phyloP scores from a whole-genome alignment of 208 protist species.

The Leishmania turanica region DNA sequence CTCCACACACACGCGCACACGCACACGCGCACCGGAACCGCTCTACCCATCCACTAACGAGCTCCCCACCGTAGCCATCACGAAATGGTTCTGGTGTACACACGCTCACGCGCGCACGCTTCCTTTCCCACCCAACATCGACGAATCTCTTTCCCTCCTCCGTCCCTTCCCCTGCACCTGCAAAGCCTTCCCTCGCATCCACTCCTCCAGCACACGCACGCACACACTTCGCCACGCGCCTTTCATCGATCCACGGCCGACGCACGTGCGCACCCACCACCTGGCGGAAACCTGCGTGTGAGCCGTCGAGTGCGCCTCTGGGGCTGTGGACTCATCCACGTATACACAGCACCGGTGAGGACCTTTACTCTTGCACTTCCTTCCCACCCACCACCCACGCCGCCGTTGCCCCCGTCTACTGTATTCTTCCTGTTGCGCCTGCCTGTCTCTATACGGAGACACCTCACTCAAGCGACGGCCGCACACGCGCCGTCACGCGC shows the following conservation, averaged over 20 bases:
- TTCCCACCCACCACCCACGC: neutral
- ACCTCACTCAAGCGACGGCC: neutral
- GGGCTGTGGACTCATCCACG: neutral
- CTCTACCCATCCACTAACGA: too few species aligned
- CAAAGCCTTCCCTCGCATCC: neutral
- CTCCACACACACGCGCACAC: neutral
- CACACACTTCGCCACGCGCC: neutral
- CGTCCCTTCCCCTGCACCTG: neutral
- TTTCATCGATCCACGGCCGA: neutral
- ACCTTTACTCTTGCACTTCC: neutral
- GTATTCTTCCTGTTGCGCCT: neutral
- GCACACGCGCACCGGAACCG: neutral
- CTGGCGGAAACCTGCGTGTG: neutral
- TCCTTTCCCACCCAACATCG: neutral
- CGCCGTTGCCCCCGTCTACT: neutral
- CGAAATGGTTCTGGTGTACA: neutral
- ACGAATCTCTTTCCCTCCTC: neutral
- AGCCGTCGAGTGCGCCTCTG: neutral
- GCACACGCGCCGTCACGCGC: too few species aligned
- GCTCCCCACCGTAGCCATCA: too few species aligned
- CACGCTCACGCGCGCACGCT: neutral
- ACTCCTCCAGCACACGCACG: neutral
- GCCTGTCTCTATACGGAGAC: neutral
- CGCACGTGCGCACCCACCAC: neutral
- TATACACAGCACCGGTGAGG: neutral